A percentile compares a stretch with the other conserved stretches of the same genome.
Conservation (phyloP, 164 flowering plant species). For the Echeveria elegans region DNA sequence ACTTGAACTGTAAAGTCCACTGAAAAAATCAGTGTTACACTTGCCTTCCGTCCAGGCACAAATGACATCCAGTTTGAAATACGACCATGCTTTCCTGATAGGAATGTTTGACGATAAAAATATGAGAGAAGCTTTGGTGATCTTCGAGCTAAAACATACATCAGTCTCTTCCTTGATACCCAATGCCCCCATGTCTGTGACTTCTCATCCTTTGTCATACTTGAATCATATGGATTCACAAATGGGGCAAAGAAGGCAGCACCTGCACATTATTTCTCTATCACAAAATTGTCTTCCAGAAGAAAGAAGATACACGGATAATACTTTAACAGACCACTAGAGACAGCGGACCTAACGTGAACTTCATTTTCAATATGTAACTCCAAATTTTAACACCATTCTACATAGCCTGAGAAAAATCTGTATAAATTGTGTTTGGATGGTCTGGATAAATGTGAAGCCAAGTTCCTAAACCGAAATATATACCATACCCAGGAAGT, state of each 20-base stretch:
- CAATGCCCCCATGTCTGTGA: constrained; percentile 63
- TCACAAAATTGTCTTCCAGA: not conserved
- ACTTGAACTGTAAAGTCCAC: not conserved
- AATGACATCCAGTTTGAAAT: constrained; percentile 65
- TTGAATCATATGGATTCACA: constrained; percentile 76
- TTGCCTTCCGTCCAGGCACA: constrained; percentile 54
- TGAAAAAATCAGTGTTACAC: not conserved
- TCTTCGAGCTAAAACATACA: constrained; percentile 64
- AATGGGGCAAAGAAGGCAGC: constrained; percentile 80
- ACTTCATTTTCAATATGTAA: not conserved
- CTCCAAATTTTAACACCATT: not conserved
- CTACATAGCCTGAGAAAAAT: not conserved
- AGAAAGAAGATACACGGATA: not conserved
- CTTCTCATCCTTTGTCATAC: constrained; percentile 80
- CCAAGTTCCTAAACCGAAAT: not conserved
- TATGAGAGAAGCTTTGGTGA: constrained; percentile 57
- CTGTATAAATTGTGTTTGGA: not conserved
- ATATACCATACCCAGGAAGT: not conserved
- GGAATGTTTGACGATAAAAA: constrained; percentile 60
- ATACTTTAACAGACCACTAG: not conserved
- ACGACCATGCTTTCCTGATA: constrained; percentile 70
- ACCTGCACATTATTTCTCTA: constrained; percentile 38
- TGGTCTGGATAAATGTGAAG: not conserved
- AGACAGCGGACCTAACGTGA: not conserved
- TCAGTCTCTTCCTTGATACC: constrained; percentile 54